These are phyloP conservation scores for Talaromyces rugulosus DNA, from an alignment of 2,329 filamentous ascomycete genomes.

Conservation along the genomic window DNA sequence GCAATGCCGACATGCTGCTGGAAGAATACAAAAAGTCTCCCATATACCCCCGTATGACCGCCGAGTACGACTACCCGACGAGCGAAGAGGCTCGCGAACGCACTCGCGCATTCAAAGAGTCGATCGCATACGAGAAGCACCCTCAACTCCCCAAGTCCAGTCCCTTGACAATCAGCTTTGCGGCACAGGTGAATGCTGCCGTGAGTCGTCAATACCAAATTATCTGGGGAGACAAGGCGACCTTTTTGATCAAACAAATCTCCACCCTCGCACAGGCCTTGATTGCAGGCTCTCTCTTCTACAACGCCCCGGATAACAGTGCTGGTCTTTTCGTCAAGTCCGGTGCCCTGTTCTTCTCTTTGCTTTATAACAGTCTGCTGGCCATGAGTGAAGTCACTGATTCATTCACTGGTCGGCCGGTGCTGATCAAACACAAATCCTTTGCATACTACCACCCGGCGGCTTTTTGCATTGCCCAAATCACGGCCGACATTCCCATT, in stretches of 20 bases:
- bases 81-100: constrained; percentile 45
- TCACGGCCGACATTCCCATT: constrained; percentile 50
- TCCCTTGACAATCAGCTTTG: constrained; percentile 61
- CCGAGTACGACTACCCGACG: constrained; percentile 56
- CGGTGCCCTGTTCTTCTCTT: constrained; percentile 61
- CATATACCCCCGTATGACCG: constrained; percentile 48
- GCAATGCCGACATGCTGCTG: constrained; percentile 42
- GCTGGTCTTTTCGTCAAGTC: constrained; percentile 61
- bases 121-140: constrained; percentile 53
- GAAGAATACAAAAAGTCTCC: constrained; percentile 50
- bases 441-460: constrained; percentile 57
- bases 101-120: constrained; percentile 53
- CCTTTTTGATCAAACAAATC: constrained; percentile 59
- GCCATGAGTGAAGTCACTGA: constrained; percentile 64
- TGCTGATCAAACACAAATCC: constrained; percentile 55
- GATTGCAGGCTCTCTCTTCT: constrained; percentile 64
- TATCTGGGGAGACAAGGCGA: constrained; percentile 60
- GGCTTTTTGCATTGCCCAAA: constrained; percentile 41
- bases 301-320: constrained; percentile 56
- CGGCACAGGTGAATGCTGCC: constrained; percentile 20
- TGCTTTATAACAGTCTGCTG: constrained; percentile 59
- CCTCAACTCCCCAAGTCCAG: constrained; percentile 51
- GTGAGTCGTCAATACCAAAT: constrained; percentile 61
- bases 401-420: constrained; percentile 57
- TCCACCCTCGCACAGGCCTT: constrained; percentile 57